Evolutionary conservation across 2,329 filamentous ascomycete genomes (phyloP).

Genomic region (Verticillium tricorpus): DNA sequence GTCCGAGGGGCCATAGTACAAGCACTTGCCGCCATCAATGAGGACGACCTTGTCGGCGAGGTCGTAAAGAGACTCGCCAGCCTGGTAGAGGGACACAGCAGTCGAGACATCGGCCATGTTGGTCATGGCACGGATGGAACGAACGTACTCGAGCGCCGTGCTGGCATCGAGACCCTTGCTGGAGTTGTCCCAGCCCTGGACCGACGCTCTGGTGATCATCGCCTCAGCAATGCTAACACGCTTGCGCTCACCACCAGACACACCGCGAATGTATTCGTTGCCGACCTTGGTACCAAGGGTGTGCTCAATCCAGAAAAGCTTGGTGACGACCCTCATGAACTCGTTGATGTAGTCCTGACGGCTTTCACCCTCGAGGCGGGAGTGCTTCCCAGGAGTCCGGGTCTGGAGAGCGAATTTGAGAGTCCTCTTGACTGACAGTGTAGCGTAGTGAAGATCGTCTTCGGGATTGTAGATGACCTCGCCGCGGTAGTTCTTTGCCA

Average conservation of each 20-base stretch:
- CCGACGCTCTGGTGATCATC: slow-evolving; percentile 52
- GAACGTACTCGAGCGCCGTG: slow-evolving; percentile 62
- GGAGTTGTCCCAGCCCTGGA: slow-evolving; percentile 71
- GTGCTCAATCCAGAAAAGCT: slow-evolving; percentile 66
- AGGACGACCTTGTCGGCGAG: slow-evolving; percentile 66
- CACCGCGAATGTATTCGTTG: slow-evolving; percentile 57
- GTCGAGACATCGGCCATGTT: slow-evolving; percentile 57
- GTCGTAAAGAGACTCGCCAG: slow-evolving; percentile 45
- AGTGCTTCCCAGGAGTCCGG: slow-evolving; percentile 48
- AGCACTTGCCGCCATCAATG: slow-evolving; percentile 63
- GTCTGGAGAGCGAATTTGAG: slow-evolving; percentile 63
- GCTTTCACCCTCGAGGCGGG: slow-evolving; percentile 52
- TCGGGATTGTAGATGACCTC: slow-evolving; percentile 68
- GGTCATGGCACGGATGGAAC: slow-evolving; percentile 61
- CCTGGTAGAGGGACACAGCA: slow-evolving; percentile 64
- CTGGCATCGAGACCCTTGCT: slow-evolving; percentile 62
- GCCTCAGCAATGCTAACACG: slow-evolving; percentile 74
- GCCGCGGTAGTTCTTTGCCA: slow-evolving; percentile 50
- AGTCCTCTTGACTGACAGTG: slow-evolving; percentile 63
- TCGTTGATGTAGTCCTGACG: slow-evolving; percentile 49
- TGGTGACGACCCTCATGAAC: slow-evolving; percentile 57
- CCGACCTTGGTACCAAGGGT: slow-evolving; percentile 64
- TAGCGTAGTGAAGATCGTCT: slow-evolving; percentile 63
- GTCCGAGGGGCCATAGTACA: slow-evolving; percentile 64
- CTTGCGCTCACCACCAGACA: slow-evolving; percentile 64